Evolutionary conservation across 108 stramenopile species (phyloP), one percentile per base, ranked within the genome.

Genomic region (Epithemia pelagica): DNA sequence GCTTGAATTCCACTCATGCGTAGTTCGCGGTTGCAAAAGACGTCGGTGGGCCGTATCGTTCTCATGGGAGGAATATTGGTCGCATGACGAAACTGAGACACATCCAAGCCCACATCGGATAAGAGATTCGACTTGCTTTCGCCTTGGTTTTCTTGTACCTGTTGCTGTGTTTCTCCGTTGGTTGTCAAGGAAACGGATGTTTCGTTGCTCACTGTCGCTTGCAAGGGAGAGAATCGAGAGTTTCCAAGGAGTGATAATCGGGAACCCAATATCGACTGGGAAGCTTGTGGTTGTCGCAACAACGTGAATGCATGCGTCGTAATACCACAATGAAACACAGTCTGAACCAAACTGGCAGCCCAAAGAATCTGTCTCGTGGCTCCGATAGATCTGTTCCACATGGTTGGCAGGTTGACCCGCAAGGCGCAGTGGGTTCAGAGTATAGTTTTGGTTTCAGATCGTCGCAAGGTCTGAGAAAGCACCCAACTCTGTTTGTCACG

Each of bases 21-120:
- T 21, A 97, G 66, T 82, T 97, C 96, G 15, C 95, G 83, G 69
- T 96, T 97, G 77, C 96, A 97, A 64, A 95, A 97, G 8, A 97
- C 77, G 62, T 87, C 87, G 46, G 70, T 72, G 30, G 78, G 69
- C 25, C 77, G 81, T 24, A 89, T 69, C 2, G 64, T 69, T 21
- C 75, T 77, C 61, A 80, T 72, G 18, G 67, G 29, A 22, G 86
- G 84, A 8, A 89, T 73, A 22, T 64, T 59, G 15, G 37, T 46
- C 37, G 37, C 37, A 46, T 46, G 37, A 46, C 37, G 37, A 46
- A 46, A 46, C 15, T 15, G 37, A 46, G 37, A 46, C 15, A 15
- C 37, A 46, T 46, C 37, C 37, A 46, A 46, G 37, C 37, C 37
- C 5, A 46, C 37, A 5, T 46, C 37, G 10, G 37, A 46, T 15